Evolutionary conservation across 352 stramenopile species (phyloP).

Genomic region (Globisporangium recalcitrans): DNA sequence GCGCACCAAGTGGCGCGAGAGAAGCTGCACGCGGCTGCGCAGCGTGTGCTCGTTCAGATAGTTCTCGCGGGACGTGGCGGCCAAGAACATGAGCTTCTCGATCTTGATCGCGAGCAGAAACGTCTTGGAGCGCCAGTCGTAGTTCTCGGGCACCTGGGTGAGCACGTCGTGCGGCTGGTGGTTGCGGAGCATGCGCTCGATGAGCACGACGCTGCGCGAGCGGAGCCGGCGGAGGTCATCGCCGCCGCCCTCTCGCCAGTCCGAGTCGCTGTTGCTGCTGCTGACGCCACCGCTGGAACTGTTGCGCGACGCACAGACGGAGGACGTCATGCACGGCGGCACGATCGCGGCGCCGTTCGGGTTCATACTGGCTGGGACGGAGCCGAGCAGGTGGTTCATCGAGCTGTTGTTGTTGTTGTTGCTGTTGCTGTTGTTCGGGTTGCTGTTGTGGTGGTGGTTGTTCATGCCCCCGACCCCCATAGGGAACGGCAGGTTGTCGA

Average conservation of each 20-base stretch:
- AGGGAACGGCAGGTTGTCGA: conserved; percentile 26
- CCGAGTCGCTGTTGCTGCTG: conserved; percentile 1
- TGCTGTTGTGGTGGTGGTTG: conserved; percentile 12
- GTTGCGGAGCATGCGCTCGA: conserved; percentile 57
- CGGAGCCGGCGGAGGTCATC: conserved; percentile 35
- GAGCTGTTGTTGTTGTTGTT: conserved; percentile 3
- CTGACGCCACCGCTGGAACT: not conserved
- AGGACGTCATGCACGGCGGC: conserved; percentile 2
- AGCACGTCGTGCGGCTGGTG: conserved; percentile 61
- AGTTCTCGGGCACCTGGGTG: conserved; percentile 61
- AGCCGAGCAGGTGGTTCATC: conserved; percentile 10
- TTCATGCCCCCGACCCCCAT: conserved; percentile 14
- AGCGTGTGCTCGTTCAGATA: conserved; percentile 60
- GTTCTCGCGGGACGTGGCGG: conserved; percentile 45
- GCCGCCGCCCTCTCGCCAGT: conserved; percentile 11
- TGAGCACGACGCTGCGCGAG: conserved; percentile 44
- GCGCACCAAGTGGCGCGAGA: conserved; percentile 49
- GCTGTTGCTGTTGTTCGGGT: conserved; percentile 13
- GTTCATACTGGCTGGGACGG: conserved; percentile 4
- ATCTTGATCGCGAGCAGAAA: conserved; percentile 68
- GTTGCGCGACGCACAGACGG: conserved; percentile 2
- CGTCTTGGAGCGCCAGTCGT: conserved; percentile 57
- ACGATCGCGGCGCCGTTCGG: conserved; percentile 9
- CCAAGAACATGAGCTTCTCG: conserved; percentile 57
- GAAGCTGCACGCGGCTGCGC: conserved; percentile 40